Base-by-base conservation (phyloP, 257 asterid species). In the Ocimum tenuiflorum region DNA sequence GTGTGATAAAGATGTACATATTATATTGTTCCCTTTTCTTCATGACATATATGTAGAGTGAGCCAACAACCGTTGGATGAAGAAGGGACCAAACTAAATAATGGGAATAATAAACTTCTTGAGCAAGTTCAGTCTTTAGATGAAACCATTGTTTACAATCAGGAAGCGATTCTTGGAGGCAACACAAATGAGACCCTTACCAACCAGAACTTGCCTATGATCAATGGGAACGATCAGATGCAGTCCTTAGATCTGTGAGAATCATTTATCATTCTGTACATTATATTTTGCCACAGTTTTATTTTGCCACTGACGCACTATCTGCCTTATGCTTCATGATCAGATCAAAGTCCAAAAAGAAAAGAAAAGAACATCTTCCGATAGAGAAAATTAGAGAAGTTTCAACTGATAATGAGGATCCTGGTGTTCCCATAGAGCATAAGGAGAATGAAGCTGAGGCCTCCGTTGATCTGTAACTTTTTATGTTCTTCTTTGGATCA, bases 311-410 rank as follows among this genome's bases (percentile, higher is more conserved):
- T 14, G 52, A 38, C 45, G 24, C 36, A 11, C 53, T 31, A 72
- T 27, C 46, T 77, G 39, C 47, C 56, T 65, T 59, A 31, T 20
- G 74, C 17, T 65, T 29, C 55, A 2, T 3, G 61, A 42, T 75
- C 71, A 73, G 83, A 60, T 66, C 15, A 60, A 78, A 61, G 24
- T 70, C 79, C 10, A 83, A 73, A 67, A 84, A 73, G 83, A 91
- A 85, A 80, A 81, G 95, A 74, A 89, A 81, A 74, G 69, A 55
- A 47, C 73, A 64, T 31, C 49, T 75, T 41, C 55, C 46, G 58
- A 70, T 63, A 64, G 72, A 42, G 67, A 80, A 79, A 67, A 67
- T 47, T 58, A 36, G 60, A 52, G 79, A 65, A 70, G 65, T 51
- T 14, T 73, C 67, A 63, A 59, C 62, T 10, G 48, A 50, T 72